Percentiles rank a stretch among this genome's conserved stretches.
Evolutionary conservation across 768 basidiomycete species (phyloP).

Genomic region (Pleurotus citrinopileatus): DNA sequence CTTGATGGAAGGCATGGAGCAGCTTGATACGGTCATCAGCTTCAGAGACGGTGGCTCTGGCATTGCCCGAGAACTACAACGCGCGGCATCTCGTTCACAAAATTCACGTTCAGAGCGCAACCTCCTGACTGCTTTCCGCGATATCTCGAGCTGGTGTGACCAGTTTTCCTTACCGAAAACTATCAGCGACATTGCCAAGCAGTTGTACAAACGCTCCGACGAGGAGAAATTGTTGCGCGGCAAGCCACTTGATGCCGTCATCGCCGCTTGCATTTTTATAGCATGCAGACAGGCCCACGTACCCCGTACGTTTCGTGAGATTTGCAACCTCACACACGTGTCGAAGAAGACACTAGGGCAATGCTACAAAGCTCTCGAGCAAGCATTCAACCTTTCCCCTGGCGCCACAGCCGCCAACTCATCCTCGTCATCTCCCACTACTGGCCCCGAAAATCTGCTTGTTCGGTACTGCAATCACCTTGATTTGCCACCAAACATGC

Average conservation of each 20-base stretch:
- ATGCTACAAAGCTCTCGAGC: conserved; percentile 86
- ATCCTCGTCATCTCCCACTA: conserved; percentile 44
- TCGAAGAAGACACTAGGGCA: conserved; percentile 95
- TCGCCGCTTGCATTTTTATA: conserved; percentile 97
- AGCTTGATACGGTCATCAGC: conserved; percentile 92
- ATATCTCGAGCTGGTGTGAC: conserved; percentile 93
- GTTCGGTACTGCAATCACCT: conserved; percentile 95
- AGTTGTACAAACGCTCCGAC: conserved; percentile 95
- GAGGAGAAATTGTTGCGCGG: conserved; percentile 92
- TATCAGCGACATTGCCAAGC: conserved; percentile 94
- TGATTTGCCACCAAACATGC: conserved; percentile 78
- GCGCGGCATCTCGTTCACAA: conserved; percentile 82
- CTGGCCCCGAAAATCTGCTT: conserved; percentile 83
- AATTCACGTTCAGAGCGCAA: conserved; percentile 80
- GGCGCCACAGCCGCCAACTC: conserved; percentile 58
- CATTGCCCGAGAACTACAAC: conserved; percentile 87
- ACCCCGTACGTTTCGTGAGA: conserved; percentile 95
- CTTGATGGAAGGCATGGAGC: conserved; percentile 90
- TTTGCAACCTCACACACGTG: conserved; percentile 89
- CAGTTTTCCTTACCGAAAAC: conserved; percentile 91
- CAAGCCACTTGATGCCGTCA: conserved; percentile 89
- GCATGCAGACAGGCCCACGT: conserved; percentile 94
- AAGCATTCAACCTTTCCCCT: conserved; percentile 85
- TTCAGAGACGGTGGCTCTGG: conserved; percentile 95
- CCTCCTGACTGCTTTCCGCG: conserved; percentile 83